A percentile compares a stretch with the other conserved stretches of the same genome.
Evolutionary conservation across 768 basidiomycete genomes (phyloP).

Genomic region (Leucocoprinus leucothites): DNA sequence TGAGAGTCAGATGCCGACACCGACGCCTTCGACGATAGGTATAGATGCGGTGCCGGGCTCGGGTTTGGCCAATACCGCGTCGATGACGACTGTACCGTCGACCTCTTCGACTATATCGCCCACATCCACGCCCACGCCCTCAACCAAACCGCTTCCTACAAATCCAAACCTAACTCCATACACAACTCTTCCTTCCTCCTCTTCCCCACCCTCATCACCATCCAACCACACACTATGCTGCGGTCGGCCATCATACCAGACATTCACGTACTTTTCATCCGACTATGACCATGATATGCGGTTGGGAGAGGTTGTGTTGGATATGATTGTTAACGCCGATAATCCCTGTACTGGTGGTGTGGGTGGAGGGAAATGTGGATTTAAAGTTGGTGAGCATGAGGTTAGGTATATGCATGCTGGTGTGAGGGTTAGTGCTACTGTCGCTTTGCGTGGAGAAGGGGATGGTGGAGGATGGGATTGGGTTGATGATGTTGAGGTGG

Average conservation of each 20-base stretch:
- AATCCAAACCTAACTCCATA: neutral
- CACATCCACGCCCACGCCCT: neutral
- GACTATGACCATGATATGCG: constrained; percentile 25
- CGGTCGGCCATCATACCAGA: constrained; percentile 45
- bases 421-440: constrained; percentile 25
- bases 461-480: constrained; percentile 4
- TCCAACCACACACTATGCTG: constrained; percentile 29
- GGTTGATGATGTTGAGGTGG: constrained; percentile 5
- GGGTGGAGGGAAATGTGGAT: constrained; percentile 25
- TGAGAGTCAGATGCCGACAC: too few relatives aligned
- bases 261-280: constrained; percentile 45
- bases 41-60: too few relatives aligned
- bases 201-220: constrained; percentile 1
- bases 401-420: constrained; percentile 39
- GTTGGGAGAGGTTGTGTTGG: constrained; percentile 42
- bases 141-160: neutral
- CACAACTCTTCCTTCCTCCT: neutral
- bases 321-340: constrained; percentile 26
- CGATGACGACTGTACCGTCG: neutral
- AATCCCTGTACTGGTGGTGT: constrained; percentile 30
- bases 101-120: neutral
- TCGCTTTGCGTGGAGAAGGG: too few relatives aligned
- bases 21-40: too few relatives aligned
- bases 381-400: constrained; percentile 40
- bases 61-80: too few relatives aligned